phyloP scores from a whole-genome alignment of 306 rosid genomes.

The Neltuma alba region DNA sequence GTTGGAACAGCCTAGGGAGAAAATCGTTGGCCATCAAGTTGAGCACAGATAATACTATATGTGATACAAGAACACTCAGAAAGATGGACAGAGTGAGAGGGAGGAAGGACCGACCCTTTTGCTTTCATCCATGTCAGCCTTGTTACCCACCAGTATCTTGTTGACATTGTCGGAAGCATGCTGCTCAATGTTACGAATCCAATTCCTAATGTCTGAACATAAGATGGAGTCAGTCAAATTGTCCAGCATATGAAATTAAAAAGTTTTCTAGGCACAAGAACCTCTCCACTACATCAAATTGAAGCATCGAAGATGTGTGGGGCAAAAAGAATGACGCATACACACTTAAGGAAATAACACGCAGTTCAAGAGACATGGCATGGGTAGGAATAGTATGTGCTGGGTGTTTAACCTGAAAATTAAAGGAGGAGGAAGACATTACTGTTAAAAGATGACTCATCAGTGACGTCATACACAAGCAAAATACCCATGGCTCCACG shows the following conservation, averaged over 20 bases:
- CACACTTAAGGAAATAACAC: neutral
- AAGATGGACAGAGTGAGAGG: constrained; percentile 10
- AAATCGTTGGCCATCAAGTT: constrained; percentile 19
- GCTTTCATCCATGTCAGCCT: constrained; percentile 95
- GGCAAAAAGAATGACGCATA: neutral
- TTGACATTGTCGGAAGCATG: constrained; percentile 93
- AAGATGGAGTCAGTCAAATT: constrained; percentile 31
- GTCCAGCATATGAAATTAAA: constrained; percentile 15
- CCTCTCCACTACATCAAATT: constrained; percentile 28
- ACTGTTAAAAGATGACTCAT: constrained; percentile 88
- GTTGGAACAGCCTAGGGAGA: constrained; percentile 80
- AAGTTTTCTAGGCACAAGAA: constrained; percentile 23
- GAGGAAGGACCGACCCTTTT: constrained; percentile 61
- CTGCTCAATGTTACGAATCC: constrained; percentile 91
- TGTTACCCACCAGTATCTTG: constrained; percentile 88
- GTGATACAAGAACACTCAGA: neutral
- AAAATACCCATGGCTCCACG: constrained; percentile 93
- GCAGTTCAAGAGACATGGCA: neutral
- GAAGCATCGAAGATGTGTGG: neutral
- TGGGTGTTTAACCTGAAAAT: constrained; percentile 12
- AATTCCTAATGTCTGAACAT: constrained; percentile 76
- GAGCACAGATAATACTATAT: constrained; percentile 16
- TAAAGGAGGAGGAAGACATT: constrained; percentile 35
- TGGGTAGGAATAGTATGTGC: constrained; percentile 8
- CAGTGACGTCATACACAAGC: constrained; percentile 86